phyloP scores from a whole-genome alignment of 306 rosid genomes.

The Cucumis cinereus region DNA sequence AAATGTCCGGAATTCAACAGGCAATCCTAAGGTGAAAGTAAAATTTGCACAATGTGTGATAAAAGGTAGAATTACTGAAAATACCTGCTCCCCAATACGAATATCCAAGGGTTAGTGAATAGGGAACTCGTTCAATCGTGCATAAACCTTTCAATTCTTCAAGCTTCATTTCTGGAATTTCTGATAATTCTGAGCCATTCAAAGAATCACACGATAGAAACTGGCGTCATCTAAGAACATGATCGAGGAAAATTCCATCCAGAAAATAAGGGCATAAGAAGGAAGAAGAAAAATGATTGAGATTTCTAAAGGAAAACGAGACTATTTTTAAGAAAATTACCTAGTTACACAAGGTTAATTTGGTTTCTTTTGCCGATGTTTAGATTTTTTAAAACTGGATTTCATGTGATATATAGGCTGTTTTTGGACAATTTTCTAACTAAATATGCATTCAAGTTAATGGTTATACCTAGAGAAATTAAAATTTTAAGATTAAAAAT shows the following conservation, averaged over 20 bases:
- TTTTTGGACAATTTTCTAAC: background rate
- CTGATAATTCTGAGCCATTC: conserved; percentile 44
- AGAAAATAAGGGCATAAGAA: background rate
- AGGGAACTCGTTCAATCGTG: conserved; percentile 64
- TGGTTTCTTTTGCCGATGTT: too few relatives aligned
- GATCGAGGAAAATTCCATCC: background rate
- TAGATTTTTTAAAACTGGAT: too few relatives aligned
- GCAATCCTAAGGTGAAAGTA: background rate
- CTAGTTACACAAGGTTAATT: too few relatives aligned
- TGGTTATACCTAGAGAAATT: background rate
- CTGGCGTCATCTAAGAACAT: background rate
- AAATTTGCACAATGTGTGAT: background rate
- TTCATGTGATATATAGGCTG: background rate
- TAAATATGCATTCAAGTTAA: background rate
- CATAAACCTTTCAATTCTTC: conserved; percentile 55
- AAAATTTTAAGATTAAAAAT: background rate
- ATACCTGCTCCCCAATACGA: conserved; percentile 88
- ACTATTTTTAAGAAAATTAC: background rate
- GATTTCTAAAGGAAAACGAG: background rate
- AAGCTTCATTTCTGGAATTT: conserved; percentile 49
- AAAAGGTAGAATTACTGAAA: conserved; percentile 14
- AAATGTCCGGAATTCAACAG: background rate
- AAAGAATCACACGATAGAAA: background rate
- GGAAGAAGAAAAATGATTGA: background rate
- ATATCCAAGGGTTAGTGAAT: conserved; percentile 69